phyloP scores from a whole-genome alignment of 768 basidiomycete species.

The Dacryopinax primogenitus region DNA sequence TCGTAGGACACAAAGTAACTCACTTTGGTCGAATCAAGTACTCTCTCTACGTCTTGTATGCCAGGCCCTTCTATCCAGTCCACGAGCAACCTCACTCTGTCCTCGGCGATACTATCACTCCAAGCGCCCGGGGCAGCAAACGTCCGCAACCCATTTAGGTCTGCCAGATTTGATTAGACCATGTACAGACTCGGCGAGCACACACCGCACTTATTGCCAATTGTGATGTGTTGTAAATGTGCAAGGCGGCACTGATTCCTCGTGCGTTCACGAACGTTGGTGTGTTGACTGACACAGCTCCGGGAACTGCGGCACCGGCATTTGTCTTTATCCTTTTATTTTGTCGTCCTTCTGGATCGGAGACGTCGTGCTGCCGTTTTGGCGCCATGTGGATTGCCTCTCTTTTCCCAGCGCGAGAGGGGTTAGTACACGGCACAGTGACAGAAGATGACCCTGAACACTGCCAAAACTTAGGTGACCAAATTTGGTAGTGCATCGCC shows the following conservation, averaged over 20 bases:
- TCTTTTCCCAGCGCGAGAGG: neutral
- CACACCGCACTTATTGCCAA: neutral
- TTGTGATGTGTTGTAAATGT: neutral
- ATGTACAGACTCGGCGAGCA: neutral
- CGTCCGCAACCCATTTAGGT: neutral
- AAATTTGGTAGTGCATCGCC: slow-evolving; percentile 6
- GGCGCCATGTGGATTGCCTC: slow-evolving; percentile 2
- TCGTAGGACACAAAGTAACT: neutral
- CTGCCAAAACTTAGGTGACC: neutral
- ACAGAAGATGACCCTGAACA: neutral
- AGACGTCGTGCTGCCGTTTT: neutral
- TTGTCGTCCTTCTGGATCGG: neutral
- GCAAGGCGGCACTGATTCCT: neutral
- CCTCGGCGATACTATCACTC: neutral
- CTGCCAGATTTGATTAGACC: neutral
- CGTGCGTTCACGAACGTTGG: neutral
- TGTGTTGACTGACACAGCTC: neutral
- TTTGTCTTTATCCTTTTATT: neutral
- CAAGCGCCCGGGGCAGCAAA: neutral
- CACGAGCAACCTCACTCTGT: neutral
- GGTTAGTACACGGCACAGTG: too few relatives aligned
- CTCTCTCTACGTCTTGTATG: neutral
- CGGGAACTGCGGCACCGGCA: neutral
- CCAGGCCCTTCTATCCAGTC: neutral
- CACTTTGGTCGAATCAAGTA: neutral